Percentiles rank a stretch among this genome's conserved stretches.
Evolutionary conservation across 2,329 filamentous ascomycete species (phyloP).

Genomic region (Gliomastix tumulicola): DNA sequence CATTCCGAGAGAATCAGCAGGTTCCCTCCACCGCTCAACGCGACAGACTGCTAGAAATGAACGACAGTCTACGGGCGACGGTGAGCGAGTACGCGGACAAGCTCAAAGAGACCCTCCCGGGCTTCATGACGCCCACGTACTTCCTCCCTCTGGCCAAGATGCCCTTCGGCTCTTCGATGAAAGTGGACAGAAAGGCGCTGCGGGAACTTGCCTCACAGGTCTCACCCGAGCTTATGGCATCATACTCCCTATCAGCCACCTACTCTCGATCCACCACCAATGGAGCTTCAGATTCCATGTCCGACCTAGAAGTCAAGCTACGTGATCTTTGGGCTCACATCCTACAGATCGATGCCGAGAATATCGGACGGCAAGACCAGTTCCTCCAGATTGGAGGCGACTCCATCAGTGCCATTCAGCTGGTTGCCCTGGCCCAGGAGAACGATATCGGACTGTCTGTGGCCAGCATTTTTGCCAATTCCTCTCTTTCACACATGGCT

Average conservation of each 20-base stretch:
- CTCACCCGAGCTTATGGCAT: no score
- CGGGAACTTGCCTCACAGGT: neutral
- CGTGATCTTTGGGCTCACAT: constrained; percentile 12
- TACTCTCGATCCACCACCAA: no score
- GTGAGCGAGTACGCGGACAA: no score
- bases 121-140: constrained; percentile 7
- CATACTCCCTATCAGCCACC: no score
- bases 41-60: no score
- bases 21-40: neutral
- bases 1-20: constrained; percentile 10
- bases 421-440: constrained; percentile 28
- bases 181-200: constrained; percentile 1
- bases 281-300: constrained; percentile 7
- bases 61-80: no score
- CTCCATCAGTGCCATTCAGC: constrained; percentile 36
- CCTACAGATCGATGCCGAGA: constrained; percentile 2
- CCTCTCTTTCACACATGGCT: constrained; percentile 33
- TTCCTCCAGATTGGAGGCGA: constrained; percentile 37
- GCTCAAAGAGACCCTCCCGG: constrained; percentile 1
- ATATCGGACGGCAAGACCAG: constrained; percentile 17
- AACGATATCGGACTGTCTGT: constrained; percentile 28
- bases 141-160: constrained; percentile 3
- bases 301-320: constrained; percentile 11
- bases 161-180: no score
- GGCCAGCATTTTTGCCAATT: constrained; percentile 29